These are phyloP conservation scores for Pseudoperonospora humuli DNA, from an alignment of 352 stramenopile genomes.

Conservation along the genomic window DNA sequence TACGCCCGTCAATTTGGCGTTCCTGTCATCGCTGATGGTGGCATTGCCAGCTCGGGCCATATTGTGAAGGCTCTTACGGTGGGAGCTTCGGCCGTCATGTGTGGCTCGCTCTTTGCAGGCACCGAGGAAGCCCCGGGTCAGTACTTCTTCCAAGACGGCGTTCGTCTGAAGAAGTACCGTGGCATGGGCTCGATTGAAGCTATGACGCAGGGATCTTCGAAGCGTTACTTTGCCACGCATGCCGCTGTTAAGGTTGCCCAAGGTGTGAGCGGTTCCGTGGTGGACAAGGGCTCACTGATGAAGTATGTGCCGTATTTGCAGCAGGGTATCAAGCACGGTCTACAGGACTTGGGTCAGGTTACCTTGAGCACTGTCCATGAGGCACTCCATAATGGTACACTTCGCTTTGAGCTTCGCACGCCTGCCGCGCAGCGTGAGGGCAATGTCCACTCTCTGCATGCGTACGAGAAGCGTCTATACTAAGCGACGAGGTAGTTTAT, in stretches of 20 bases:
- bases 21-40: conserved; percentile 98
- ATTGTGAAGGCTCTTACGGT: conserved; percentile 98
- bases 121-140: conserved; percentile 99
- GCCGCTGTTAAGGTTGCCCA: conserved; percentile 98
- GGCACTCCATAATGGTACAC: conserved; percentile 66
- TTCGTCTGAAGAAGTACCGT: conserved; percentile 99
- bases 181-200: conserved; percentile 99
- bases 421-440: conserved; percentile 98
- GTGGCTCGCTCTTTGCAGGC: conserved; percentile 98
- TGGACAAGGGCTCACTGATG: conserved; percentile 98
- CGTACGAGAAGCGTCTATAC: conserved; percentile 92
- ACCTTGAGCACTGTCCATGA: conserved; percentile 86
- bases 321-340: conserved; percentile 96
- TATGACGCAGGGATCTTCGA: conserved; percentile 95
- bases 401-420: conserved; percentile 97
- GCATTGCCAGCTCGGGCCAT: conserved; percentile 97
- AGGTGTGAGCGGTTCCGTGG: conserved; percentile 97
- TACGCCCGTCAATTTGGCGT: conserved; percentile 95
- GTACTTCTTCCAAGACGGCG: conserved; percentile 99
- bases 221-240: conserved; percentile 88
- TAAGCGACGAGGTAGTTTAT: conserved; percentile 22
- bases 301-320: conserved; percentile 99
- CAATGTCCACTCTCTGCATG: conserved; percentile 97
- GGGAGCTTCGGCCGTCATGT: conserved; percentile 98
- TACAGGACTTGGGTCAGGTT: conserved; percentile 96